Percentiles rank a stretch among this genome's conserved stretches.
Evolutionary conservation across 257 asterid species (phyloP).

Genomic region (Mitragyna speciosa): DNA sequence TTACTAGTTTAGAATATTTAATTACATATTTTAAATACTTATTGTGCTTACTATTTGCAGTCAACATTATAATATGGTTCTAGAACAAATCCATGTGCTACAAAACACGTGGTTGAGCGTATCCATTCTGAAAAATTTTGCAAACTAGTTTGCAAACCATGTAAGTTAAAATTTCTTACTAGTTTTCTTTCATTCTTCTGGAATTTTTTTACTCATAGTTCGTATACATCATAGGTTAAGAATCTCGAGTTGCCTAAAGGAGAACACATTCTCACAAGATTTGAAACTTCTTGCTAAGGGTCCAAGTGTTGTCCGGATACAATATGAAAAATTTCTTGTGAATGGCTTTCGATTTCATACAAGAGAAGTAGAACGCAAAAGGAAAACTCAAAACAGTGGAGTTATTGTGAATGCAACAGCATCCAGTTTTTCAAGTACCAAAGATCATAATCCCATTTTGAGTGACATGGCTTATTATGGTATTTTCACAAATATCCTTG

Average conservation of each 20-base stretch:
- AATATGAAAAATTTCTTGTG: neutral
- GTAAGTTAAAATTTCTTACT: neutral
- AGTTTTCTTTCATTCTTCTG: neutral
- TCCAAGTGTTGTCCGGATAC: neutral
- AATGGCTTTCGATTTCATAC: conserved; percentile 3
- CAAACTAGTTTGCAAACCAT: neutral
- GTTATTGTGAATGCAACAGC: neutral
- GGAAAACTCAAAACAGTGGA: conserved; percentile 2
- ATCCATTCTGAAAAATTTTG: neutral
- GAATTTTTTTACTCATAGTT: too few species aligned
- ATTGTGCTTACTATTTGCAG: neutral
- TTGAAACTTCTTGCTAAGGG: neutral
- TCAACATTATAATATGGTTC: neutral
- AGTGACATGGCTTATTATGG: neutral
- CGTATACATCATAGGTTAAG: neutral
- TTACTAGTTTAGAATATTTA: neutral
- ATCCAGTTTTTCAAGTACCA: neutral
- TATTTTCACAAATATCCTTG: neutral
- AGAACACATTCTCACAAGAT: neutral
- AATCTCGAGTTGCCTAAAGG: neutral
- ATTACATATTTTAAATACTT: neutral
- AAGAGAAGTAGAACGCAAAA: neutral
- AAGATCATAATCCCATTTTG: neutral
- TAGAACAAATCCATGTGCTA: neutral
- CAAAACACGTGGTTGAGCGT: too few species aligned